Conservation (phyloP, 768 basidiomycete genomes). For the Amanita molliuscula region DNA sequence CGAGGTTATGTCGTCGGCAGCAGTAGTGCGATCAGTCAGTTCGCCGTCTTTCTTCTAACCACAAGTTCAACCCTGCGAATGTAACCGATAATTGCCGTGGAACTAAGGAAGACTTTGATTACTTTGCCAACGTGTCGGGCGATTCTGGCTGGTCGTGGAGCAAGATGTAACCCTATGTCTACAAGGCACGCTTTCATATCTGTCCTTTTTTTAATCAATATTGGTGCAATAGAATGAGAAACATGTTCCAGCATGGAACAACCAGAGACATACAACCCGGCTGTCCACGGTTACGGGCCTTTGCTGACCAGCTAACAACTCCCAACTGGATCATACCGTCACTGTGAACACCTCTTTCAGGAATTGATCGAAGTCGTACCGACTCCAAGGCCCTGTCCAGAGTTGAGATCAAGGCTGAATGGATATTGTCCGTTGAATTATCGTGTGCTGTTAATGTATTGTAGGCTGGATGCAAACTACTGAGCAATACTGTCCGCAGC, state of each 20-base stretch:
- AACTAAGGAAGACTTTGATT: constrained; percentile 36
- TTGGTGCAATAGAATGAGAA: constrained; percentile 20
- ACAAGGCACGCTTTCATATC: constrained; percentile 9
- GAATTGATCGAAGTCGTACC: constrained; percentile 11
- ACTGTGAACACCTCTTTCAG: not conserved
- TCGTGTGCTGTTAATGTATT: constrained; percentile 15
- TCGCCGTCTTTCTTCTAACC: not conserved
- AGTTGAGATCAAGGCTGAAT: constrained; percentile 25
- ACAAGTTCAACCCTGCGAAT: not conserved
- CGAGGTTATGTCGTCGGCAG: constrained; percentile 19
- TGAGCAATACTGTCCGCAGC: constrained; percentile 15
- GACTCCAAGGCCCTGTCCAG: constrained; percentile 22
- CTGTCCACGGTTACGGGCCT: constrained; percentile 16
- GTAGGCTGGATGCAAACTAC: constrained; percentile 20
- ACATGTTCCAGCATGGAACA: constrained; percentile 18
- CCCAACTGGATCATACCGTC: constrained; percentile 16
- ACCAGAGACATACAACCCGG: constrained; percentile 22
- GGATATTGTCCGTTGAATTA: constrained; percentile 20
- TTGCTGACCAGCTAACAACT: constrained; percentile 15
- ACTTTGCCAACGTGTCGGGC: constrained; percentile 33
- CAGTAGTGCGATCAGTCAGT: constrained; percentile 19
- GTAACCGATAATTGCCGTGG: constrained; percentile 12
- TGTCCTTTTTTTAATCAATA: not conserved
- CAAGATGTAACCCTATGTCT: constrained; percentile 14
- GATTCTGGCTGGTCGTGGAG: constrained; percentile 34